Percentiles rank a stretch among this genome's conserved stretches.
Conservation (phyloP, 2,329 filamentous ascomycete species). For the Epichloe scottii region DNA sequence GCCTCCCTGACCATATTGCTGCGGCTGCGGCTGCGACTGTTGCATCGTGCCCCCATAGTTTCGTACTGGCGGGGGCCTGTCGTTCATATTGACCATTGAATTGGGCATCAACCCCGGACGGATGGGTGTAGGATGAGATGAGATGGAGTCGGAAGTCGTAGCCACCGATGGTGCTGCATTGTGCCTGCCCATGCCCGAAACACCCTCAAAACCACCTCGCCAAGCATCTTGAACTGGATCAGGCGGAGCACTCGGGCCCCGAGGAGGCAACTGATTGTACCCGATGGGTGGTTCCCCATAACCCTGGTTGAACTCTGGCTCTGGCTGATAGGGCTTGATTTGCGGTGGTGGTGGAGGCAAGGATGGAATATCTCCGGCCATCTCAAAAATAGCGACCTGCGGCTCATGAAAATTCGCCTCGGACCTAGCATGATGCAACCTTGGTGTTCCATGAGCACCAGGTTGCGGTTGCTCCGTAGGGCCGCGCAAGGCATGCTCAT, state of each 20-base stretch:
- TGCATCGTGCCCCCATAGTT: constrained; percentile 39
- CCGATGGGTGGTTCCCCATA: constrained; percentile 13
- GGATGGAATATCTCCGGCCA: constrained; percentile 49
- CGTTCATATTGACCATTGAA: constrained; percentile 41
- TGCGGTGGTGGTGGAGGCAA: constrained; percentile 37
- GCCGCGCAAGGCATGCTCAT: constrained; percentile 35
- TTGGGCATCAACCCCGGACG: constrained; percentile 50
- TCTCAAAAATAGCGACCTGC: constrained; percentile 61
- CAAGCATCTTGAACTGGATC: constrained; percentile 8
- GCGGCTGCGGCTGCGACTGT: constrained; percentile 14
- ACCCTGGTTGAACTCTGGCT: constrained; percentile 11
- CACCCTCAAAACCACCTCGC: background rate
- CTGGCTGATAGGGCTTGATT: constrained; percentile 17
- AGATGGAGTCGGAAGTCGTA: constrained; percentile 32
- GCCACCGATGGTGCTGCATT: constrained; percentile 18
- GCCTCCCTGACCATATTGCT: constrained; percentile 7
- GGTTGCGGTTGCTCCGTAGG: constrained; percentile 31
- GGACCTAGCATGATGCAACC: constrained; percentile 49
- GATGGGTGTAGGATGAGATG: constrained; percentile 49
- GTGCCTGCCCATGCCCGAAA: constrained; percentile 7
- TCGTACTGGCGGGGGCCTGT: constrained; percentile 45
- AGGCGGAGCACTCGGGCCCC: constrained; percentile 22
- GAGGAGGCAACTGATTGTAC: constrained; percentile 16
- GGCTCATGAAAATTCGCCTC: constrained; percentile 53
- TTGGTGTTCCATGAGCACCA: constrained; percentile 37